Evolutionary conservation across 192 early-diverging fungal genomes (phyloP).

Genomic region (Gigaspora rosea): DNA sequence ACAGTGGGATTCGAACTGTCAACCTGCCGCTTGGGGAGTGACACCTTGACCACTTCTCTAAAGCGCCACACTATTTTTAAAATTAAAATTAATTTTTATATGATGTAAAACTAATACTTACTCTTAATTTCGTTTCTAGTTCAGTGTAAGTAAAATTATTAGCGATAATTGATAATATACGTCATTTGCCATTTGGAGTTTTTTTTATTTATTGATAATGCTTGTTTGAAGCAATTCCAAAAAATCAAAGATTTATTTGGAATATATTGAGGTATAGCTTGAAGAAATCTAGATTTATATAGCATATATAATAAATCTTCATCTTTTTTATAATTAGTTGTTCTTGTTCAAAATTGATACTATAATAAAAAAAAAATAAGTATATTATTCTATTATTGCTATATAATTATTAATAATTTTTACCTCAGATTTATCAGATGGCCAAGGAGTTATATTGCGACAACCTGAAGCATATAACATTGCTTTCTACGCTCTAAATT

Average conservation of each 20-base stretch:
- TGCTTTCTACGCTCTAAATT: background rate
- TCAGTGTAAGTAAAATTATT: background rate
- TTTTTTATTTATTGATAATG: background rate
- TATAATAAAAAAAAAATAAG: background rate
- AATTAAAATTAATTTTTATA: background rate
- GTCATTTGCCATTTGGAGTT: background rate
- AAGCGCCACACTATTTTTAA: too few species aligned
- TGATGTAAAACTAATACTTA: background rate
- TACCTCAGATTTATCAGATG: background rate
- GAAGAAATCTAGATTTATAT: background rate
- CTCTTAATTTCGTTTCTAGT: background rate
- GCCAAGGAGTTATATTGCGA: background rate
- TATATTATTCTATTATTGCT: background rate
- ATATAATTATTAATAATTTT: background rate
- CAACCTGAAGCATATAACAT: background rate
- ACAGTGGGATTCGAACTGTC: too few species aligned
- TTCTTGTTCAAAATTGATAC: background rate
- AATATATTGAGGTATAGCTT: background rate
- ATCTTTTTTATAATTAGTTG: background rate
- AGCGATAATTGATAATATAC: background rate
- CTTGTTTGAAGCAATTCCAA: background rate
- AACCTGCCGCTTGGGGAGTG: too few species aligned
- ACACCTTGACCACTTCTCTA: too few species aligned
- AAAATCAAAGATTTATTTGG: background rate
- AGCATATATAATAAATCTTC: background rate